phyloP scores from a whole-genome alignment of 495 filamentous ascomycete genomes.

The Alectoria sarmentosa region DNA sequence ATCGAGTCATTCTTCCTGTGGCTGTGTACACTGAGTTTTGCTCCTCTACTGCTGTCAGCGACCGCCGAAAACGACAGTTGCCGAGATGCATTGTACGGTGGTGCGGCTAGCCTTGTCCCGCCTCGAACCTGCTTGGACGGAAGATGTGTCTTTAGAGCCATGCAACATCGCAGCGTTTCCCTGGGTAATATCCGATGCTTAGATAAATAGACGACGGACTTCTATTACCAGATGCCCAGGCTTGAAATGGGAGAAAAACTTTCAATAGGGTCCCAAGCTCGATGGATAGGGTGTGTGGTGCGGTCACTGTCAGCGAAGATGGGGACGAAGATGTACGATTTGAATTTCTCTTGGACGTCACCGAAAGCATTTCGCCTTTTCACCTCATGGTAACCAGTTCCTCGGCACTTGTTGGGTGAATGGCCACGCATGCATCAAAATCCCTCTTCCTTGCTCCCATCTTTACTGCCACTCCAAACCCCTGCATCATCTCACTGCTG shows the following conservation, averaged over 20 bases:
- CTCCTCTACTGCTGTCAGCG: not conserved
- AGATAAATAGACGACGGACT: no score
- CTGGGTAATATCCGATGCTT: no score
- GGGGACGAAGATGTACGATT: not conserved
- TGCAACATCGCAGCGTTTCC: not conserved
- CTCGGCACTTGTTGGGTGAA: conserved; percentile 86
- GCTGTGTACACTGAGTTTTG: not conserved
- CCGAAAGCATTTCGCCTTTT: not conserved
- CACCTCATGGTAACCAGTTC: conserved; percentile 70
- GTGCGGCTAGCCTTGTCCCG: not conserved
- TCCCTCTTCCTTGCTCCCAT: conserved; percentile 97
- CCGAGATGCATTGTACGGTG: not conserved
- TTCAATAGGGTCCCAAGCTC: not conserved
- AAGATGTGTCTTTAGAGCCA: not conserved
- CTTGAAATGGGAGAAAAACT: not conserved
- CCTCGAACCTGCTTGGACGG: not conserved
- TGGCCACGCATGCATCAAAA: conserved; percentile 89
- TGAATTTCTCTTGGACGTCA: not conserved
- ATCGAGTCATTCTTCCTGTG: conserved; percentile 1
- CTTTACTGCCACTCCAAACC: conserved; percentile 92
- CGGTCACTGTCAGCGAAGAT: not conserved
- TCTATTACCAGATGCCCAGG: not conserved
- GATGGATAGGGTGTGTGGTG: not conserved
- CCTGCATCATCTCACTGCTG: conserved; percentile 80
- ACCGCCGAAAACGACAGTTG: not conserved